Percentiles rank a stretch among this genome's conserved stretches.
These are phyloP conservation scores for Conticribra weissflogii DNA, from an alignment of 108 stramenopile genomes.

Conservation along the genomic window DNA sequence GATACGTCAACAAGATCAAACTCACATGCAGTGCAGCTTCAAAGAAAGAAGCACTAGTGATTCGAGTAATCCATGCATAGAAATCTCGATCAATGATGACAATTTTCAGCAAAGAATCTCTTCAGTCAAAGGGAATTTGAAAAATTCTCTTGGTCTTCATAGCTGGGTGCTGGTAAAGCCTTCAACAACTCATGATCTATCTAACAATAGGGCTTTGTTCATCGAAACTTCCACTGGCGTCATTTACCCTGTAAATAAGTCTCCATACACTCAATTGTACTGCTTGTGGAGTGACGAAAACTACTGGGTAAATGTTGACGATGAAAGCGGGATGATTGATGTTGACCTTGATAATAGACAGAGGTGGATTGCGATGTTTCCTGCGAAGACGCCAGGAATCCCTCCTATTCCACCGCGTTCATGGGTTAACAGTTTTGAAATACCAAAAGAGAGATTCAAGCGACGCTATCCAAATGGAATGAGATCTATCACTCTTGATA, in stretches of 20 bases:
- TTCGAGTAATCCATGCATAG: constrained; percentile 5
- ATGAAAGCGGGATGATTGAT: background rate
- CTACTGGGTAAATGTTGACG: constrained; percentile 71
- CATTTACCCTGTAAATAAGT: constrained; percentile 37
- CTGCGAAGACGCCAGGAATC: background rate
- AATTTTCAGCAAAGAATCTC: background rate
- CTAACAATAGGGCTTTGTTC: constrained; percentile 39
- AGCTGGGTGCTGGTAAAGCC: constrained; percentile 80
- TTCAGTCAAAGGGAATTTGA: constrained; percentile 26
- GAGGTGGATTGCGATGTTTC: background rate
- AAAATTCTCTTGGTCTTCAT: constrained; percentile 56
- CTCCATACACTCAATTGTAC: constrained; percentile 65
- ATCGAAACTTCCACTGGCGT: constrained; percentile 79
- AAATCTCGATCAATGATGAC: constrained; percentile 12
- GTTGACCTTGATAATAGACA: constrained; percentile 12
- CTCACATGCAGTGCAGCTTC: constrained; percentile 10
- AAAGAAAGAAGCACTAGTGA: constrained; percentile 9
- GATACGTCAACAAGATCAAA: constrained; percentile 38
- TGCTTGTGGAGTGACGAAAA: constrained; percentile 74
- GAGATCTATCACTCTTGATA: constrained; percentile 49
- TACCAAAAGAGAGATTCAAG: constrained; percentile 37
- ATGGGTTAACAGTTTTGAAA: constrained; percentile 50
- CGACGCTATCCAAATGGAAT: constrained; percentile 54
- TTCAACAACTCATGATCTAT: constrained; percentile 42
- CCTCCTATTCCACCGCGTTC: constrained; percentile 46